Evolutionary conservation across 345 rosid species (phyloP), one percentile per base, ranked within the genome.

Genomic region (Laguncularia racemosa): DNA sequence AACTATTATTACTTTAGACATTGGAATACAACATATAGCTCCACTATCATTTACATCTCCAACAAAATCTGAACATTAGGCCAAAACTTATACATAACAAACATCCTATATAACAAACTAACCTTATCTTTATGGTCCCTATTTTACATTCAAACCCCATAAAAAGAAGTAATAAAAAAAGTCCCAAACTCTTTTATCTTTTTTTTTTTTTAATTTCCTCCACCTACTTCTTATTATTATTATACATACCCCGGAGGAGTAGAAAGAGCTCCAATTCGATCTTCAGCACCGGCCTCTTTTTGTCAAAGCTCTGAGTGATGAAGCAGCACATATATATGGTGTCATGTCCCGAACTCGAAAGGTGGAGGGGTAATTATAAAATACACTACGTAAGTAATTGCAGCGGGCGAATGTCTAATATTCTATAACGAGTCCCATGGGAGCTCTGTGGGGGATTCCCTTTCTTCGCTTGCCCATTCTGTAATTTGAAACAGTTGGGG

Each of bases 361-460:
- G 23, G 1, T 18, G n/a, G n/a, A n/a, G n/a, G n/a, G n/a, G n/a
- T n/a, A n/a, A 17, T 6, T 52, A 13, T 14, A 16, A 46, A 40
- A 64, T 48, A 19, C 16, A 60, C 4, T 46, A 18, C 28, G 52
- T 55, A n/a, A 57, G 1, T 33, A 9, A 1, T 47, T 13, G 16
- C 7, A 14, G 50, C 7, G 18, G n/a, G 50, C 18, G 12, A 14
- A 53, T 28, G 59, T 40, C 69, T 61, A 80, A 56, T 75, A 83
- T 56, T 83, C 75, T 67, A 78, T 61, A 48, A 80, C 68, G 44
- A 80, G 71, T 21, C 85, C 89, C 85, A 80, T 73, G 2, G 89
- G 89, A 44, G 89, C 69, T 23, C 89, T 71, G 47, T 80, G 85
- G 1, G 89, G 89, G 48, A 78, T 71, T 15, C 89, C 85, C 85